Percentiles rank a stretch among this genome's conserved stretches.
These are phyloP conservation scores for Tolypocladium nubicola DNA, from an alignment of 2,329 filamentous ascomycete species.

Conservation along the genomic window DNA sequence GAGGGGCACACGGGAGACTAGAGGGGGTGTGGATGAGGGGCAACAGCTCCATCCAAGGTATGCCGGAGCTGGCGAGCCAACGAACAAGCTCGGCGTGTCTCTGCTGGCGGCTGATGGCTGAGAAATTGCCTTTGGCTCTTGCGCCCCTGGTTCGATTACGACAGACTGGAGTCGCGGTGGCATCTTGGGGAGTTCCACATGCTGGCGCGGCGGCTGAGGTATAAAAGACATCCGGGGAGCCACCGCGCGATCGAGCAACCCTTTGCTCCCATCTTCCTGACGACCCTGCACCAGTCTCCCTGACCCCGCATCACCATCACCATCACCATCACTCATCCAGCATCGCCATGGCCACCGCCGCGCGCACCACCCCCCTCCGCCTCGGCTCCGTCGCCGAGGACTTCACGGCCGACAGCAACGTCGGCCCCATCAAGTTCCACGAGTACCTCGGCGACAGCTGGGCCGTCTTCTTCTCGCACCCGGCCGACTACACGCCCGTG, in stretches of 20 bases:
- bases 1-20: background rate
- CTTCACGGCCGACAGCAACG: slow-evolving; percentile 74
- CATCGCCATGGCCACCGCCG: slow-evolving; percentile 16
- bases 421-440: slow-evolving; percentile 72
- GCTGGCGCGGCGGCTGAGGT: background rate
- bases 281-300: background rate
- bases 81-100: background rate
- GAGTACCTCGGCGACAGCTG: slow-evolving; percentile 70
- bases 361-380: slow-evolving; percentile 35
- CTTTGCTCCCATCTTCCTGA: background rate
- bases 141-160: background rate
- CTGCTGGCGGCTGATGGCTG: background rate
- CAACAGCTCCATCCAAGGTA: background rate
- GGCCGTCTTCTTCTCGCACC: slow-evolving; percentile 78
- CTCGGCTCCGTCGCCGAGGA: slow-evolving; percentile 63
- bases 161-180: background rate
- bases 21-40: background rate
- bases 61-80: background rate
- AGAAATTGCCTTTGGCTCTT: background rate
- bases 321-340: background rate
- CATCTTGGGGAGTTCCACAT: background rate
- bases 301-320: background rate
- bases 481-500: slow-evolving; percentile 85
- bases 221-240: background rate
- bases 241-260: background rate